Percentiles rank a stretch among this genome's conserved stretches.
Evolutionary conservation across 495 filamentous ascomycete species (phyloP).

Genomic region (Aspergillus biplanus): DNA sequence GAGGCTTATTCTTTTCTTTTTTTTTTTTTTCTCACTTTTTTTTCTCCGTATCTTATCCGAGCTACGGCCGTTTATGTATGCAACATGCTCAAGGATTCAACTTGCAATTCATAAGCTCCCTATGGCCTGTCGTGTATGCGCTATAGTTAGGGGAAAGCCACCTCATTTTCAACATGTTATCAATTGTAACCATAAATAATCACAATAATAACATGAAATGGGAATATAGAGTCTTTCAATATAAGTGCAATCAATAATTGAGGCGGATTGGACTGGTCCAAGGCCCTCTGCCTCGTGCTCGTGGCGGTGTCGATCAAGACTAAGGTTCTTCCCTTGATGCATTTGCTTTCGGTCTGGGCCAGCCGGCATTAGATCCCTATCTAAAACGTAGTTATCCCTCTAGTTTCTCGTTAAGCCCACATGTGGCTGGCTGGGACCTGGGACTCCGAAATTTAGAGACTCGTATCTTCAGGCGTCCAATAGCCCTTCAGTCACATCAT

Average conservation of each 20-base stretch:
- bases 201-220: too few relatives aligned
- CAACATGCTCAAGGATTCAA: not conserved
- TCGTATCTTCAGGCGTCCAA: not conserved
- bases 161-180: too few relatives aligned
- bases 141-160: too few relatives aligned
- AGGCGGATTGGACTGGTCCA: slow-evolving; percentile 2
- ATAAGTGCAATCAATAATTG: not conserved
- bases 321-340: slow-evolving; percentile 23
- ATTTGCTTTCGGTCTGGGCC: slow-evolving; percentile 22
- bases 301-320: slow-evolving; percentile 26
- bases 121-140: too few relatives aligned
- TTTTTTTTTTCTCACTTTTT: not conserved
- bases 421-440: slow-evolving; percentile 14
- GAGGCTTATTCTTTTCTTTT: not conserved
- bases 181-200: too few relatives aligned
- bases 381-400: not conserved
- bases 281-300: slow-evolving; percentile 17
- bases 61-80: not conserved
- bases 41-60: slow-evolving; percentile 24
- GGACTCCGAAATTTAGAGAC: not conserved
- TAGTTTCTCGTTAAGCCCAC: not conserved
- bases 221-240: too few relatives aligned
- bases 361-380: slow-evolving; percentile 17
- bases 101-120: not conserved
- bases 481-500: not conserved